Evolutionary conservation across 2,329 filamentous ascomycete species (phyloP), one percentile per base, ranked within the genome.

Genomic region (Talaromyces sp.): DNA sequence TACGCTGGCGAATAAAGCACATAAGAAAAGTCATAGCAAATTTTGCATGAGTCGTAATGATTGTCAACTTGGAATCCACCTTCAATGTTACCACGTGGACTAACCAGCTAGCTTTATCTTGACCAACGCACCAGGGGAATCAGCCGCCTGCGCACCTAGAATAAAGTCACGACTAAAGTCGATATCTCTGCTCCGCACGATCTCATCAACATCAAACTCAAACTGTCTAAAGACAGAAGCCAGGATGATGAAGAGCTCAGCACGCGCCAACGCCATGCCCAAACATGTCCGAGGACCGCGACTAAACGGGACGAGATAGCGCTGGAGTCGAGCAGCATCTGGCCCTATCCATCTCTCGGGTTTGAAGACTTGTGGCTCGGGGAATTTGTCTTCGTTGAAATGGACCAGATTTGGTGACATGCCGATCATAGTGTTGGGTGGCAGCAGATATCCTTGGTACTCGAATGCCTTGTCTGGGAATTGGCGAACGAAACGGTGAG

Each of bases 231-330:
- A 65, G 14, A 65, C 45, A 31, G 59, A 16, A 50, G 59, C 43
- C 14, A 50, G 59, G 22, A 52, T 62, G 13, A 65, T 52, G 24
- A 62, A 62, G 24, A 81, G 66, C 67, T 81, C 78, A 0, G 77
- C 75, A 31, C 74, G 71, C 1, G 78, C 78, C 4, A 80, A 72
- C 16, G 74, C 73, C 70, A 69, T 66, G 10, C 68, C 68, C 33
- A 69, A 39, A 58, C 68, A 69, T 16, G 45, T 24, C 14, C 69
- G 41, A 14, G 65, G 52, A n/a, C 69, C 69, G 43, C 69, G 69
- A n/a, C 41, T 49, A 39, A 70, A 70, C 27, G 69, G 16, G 13
- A 70, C 60, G 52, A 70, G 31, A 62, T 69, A 68, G 27, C 50
- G 63, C 24, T 69, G 63, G 13, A 70, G 69, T 11, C 66, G 22